Percentiles rank a stretch among this genome's conserved stretches.
phyloP scores from a whole-genome alignment of 1,284 basidiomycete species.

The Serendipita sp. region DNA sequence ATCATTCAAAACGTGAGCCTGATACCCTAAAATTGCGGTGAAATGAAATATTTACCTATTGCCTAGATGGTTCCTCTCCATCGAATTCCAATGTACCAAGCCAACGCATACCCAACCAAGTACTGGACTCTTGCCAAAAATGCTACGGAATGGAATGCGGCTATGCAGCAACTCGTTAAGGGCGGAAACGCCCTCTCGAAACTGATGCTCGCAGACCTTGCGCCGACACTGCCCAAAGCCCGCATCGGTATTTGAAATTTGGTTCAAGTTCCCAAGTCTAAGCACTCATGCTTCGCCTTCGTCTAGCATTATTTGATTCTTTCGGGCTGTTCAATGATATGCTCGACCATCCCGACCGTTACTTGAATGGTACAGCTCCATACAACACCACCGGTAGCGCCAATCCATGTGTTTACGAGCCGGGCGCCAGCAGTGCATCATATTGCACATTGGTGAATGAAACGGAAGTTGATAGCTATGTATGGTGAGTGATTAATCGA shows the following conservation, averaged over 20 bases:
- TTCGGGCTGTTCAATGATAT: slow-evolving; percentile 10
- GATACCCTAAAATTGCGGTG: no score
- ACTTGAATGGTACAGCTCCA: slow-evolving; percentile 10
- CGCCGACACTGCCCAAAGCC: slow-evolving; percentile 22
- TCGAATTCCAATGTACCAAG: slow-evolving; percentile 28
- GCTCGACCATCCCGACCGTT: slow-evolving; percentile 5
- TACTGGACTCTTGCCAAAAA: slow-evolving; percentile 34
- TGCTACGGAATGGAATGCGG: slow-evolving; percentile 34
- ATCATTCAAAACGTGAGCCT: slow-evolving; percentile 31
- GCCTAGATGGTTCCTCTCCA: slow-evolving; percentile 35
- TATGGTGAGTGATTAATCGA: slow-evolving; percentile 2
- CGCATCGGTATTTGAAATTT: slow-evolving; percentile 21
- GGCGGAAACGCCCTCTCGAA: slow-evolving; percentile 30
- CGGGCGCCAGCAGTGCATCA: background rate
- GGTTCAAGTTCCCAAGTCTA: background rate
- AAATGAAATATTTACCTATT: background rate
- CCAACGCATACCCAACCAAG: slow-evolving; percentile 27
- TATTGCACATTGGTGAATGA: slow-evolving; percentile 7
- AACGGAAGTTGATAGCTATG: slow-evolving; percentile 7
- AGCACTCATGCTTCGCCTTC: no score
- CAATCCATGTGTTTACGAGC: slow-evolving; percentile 5
- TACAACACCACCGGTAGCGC: slow-evolving; percentile 9
- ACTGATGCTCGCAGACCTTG: slow-evolving; percentile 28
- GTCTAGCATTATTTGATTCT: slow-evolving; percentile 6
- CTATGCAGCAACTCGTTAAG: slow-evolving; percentile 31